A percentile compares a stretch with the other conserved stretches of the same genome.
phyloP scores from a whole-genome alignment of 345 rosid genomes.

The Anacardium occidentale region DNA sequence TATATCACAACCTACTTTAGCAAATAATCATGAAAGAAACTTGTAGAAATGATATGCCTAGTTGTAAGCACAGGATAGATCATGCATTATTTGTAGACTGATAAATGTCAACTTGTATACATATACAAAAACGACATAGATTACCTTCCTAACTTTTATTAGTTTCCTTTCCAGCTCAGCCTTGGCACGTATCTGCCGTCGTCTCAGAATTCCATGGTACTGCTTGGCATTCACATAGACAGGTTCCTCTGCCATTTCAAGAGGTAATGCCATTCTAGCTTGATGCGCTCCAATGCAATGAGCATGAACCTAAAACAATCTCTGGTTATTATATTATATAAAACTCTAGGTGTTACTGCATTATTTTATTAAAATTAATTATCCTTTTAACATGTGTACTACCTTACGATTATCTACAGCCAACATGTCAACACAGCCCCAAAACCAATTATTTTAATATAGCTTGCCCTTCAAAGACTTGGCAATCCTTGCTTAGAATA shows the following conservation, averaged over 20 bases:
- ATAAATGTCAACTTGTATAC: not conserved
- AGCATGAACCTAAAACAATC: constrained; percentile 40
- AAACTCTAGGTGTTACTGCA: not conserved
- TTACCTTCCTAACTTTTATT: constrained; percentile 57
- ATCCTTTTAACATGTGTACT: not conserved
- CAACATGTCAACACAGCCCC: not conserved
- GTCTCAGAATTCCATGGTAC: constrained; percentile 67
- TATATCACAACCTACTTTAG: not conserved
- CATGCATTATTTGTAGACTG: not conserved
- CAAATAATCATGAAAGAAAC: constrained; percentile 1
- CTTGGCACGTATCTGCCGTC: constrained; percentile 68
- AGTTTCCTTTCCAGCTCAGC: constrained; percentile 58
- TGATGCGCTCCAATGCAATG: constrained; percentile 42
- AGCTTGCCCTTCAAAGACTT: not conserved
- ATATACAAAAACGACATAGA: not conserved
- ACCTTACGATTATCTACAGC: not conserved
- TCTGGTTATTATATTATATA: constrained; percentile 5
- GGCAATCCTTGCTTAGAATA: not conserved
- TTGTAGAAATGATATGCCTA: not conserved
- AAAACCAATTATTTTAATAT: not conserved
- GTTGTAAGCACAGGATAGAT: not conserved
- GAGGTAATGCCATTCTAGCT: constrained; percentile 59
- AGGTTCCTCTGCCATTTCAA: constrained; percentile 61
- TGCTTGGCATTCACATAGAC: constrained; percentile 82
- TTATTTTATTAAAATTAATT: not conserved